Evolutionary conservation across 805 yeast species (phyloP).

Genomic region (Starmerella geochares): DNA sequence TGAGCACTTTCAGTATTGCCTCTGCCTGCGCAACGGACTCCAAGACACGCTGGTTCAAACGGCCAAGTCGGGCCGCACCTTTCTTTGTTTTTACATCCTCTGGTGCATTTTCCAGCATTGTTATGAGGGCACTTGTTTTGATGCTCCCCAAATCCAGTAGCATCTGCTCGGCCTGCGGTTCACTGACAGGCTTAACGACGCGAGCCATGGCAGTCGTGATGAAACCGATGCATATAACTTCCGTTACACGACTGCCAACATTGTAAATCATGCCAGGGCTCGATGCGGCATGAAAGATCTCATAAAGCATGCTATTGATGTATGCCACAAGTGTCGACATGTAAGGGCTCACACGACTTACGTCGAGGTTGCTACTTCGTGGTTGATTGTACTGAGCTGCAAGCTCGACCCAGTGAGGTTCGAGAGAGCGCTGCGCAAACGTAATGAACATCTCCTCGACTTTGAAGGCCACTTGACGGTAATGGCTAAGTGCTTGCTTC

Average conservation of each 20-base stretch:
- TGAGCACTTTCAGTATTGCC: constrained; percentile 54
- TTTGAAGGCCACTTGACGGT: constrained; percentile 15
- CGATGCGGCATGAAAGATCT: constrained; percentile 44
- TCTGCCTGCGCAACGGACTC: constrained; percentile 38
- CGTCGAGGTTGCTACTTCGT: constrained; percentile 12
- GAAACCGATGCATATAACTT: constrained; percentile 47
- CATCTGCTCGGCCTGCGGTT: constrained; percentile 68
- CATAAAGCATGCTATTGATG: constrained; percentile 37
- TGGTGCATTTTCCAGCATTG: constrained; percentile 26
- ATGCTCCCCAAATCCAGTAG: constrained; percentile 59
- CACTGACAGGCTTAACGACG: constrained; percentile 54
- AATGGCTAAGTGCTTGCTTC: constrained; percentile 11
- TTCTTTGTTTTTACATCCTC: constrained; percentile 34
- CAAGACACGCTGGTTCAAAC: constrained; percentile 13
- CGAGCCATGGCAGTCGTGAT: constrained; percentile 43
- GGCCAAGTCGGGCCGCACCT: constrained; percentile 24
- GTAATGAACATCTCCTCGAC: constrained; percentile 37
- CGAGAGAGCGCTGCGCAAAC: constrained; percentile 52
- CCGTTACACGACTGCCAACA: constrained; percentile 67
- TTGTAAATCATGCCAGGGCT: constrained; percentile 37
- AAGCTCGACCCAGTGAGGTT: constrained; percentile 76
- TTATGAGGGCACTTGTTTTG: constrained; percentile 40
- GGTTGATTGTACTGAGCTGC: constrained; percentile 32
- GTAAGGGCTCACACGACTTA: constrained; percentile 20
- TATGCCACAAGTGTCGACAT: constrained; percentile 31